Evolutionary conservation across 2,329 filamentous ascomycete genomes (phyloP).

Genomic region (Metarhizium rileyi): DNA sequence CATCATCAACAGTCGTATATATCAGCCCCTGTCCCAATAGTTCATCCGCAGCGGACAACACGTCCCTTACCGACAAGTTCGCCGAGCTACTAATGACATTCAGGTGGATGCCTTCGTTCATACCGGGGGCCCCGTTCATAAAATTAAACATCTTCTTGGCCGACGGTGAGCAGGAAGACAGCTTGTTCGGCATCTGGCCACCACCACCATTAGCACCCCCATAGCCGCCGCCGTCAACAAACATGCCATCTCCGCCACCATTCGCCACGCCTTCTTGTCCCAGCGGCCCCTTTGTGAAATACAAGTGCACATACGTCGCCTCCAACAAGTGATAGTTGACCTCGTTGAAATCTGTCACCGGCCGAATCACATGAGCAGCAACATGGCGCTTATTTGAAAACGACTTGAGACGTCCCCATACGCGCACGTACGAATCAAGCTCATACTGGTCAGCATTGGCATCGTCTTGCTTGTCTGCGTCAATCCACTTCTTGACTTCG

Average conservation of each 20-base stretch:
- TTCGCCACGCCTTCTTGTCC: conserved; percentile 27
- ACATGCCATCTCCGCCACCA: conserved; percentile 37
- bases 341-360: conserved; percentile 80
- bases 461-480: conserved; percentile 47
- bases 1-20: conserved; percentile 86
- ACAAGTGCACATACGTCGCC: conserved; percentile 78
- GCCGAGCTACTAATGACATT: conserved; percentile 62
- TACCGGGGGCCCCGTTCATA: conserved; percentile 56
- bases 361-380: conserved; percentile 69
- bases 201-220: conserved; percentile 25
- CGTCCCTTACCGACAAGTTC: conserved; percentile 58
- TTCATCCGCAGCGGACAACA: conserved; percentile 72
- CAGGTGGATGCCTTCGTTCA: conserved; percentile 75
- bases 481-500: conserved; percentile 84
- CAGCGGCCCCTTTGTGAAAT: conserved; percentile 62
- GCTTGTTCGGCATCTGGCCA: conserved; percentile 28
- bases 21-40: conserved; percentile 63
- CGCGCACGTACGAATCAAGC: conserved; percentile 71
- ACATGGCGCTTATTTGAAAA: conserved; percentile 81
- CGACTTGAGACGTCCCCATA: conserved; percentile 74
- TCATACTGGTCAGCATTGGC: conserved; percentile 43
- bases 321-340: conserved; percentile 88
- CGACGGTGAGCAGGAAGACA: conserved; percentile 38
- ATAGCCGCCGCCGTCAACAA: conserved; percentile 40
- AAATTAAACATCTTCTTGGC: conserved; percentile 65